Evolutionary conservation across 257 asterid genomes (phyloP).

Genomic region (Euphrasia confusa): DNA sequence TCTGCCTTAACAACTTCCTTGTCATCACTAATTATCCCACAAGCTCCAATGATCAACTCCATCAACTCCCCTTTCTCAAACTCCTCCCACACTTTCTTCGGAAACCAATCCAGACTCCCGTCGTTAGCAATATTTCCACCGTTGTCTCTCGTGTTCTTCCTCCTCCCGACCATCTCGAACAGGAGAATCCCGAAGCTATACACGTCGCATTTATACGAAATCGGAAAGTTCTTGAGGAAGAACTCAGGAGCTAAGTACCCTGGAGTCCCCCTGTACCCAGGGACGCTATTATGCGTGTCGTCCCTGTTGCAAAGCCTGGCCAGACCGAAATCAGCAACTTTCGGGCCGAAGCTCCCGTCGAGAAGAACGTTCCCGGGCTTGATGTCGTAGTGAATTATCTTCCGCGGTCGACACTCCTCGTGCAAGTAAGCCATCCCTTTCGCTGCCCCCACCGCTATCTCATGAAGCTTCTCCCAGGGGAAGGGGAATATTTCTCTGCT

Average conservation of each 20-base stretch:
- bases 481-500: not conserved
- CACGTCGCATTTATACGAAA: constrained; percentile 33
- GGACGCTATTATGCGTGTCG: constrained; percentile 17
- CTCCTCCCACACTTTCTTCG: constrained; percentile 34
- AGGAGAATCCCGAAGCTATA: constrained; percentile 35
- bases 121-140: not conserved
- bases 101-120: constrained; percentile 30
- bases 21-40: constrained; percentile 22
- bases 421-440: constrained; percentile 34
- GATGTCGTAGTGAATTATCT: constrained; percentile 36
- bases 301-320: constrained; percentile 34
- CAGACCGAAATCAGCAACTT: constrained; percentile 36
- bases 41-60: constrained; percentile 11
- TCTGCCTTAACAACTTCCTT: constrained; percentile 27
- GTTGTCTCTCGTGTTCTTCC: constrained; percentile 23
- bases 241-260: constrained; percentile 39
- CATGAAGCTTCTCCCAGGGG: constrained; percentile 32
- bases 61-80: constrained; percentile 32
- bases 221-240: constrained; percentile 27
- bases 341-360: constrained; percentile 28
- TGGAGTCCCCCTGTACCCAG: constrained; percentile 33
- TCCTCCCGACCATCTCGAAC: constrained; percentile 34
- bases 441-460: constrained; percentile 33
- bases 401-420: constrained; percentile 30
- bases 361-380: constrained; percentile 37